Evolutionary conservation across 106 monocot genomes (phyloP).

Genomic region (Ottelia alismoides): DNA sequence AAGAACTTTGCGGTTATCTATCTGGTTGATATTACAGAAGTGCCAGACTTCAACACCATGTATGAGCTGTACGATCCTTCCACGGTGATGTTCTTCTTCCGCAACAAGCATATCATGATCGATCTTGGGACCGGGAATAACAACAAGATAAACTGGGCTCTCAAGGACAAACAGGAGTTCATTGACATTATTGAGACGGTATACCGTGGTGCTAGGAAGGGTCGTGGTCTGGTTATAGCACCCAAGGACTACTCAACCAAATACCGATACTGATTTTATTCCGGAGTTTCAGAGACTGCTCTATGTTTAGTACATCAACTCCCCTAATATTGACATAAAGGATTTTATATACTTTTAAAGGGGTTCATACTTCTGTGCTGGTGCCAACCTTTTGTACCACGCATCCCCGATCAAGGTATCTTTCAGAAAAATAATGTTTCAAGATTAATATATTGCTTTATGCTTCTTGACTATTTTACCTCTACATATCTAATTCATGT

Average conservation of each 20-base stretch:
- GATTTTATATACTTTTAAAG: no score
- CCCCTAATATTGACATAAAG: no score
- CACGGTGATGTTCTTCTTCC: conserved; percentile 82
- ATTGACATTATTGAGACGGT: conserved; percentile 76
- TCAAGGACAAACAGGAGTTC: conserved; percentile 82
- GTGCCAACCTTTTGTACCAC: no score
- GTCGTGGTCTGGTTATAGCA: conserved; percentile 72
- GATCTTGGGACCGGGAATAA: conserved; percentile 85
- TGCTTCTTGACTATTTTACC: no score
- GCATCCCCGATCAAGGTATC: no score
- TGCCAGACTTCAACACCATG: conserved; percentile 79
- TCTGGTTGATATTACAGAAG: conserved; percentile 55
- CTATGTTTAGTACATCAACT: no score
- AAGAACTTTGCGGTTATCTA: conserved; percentile 67
- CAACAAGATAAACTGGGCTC: conserved; percentile 87
- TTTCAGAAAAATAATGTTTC: no score
- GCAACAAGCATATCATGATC: conserved; percentile 88
- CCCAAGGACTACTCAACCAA: conserved; percentile 85
- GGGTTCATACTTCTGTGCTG: no score
- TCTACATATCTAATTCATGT: no score
- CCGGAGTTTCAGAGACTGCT: no score
- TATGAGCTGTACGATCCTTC: conserved; percentile 65
- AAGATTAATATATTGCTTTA: no score
- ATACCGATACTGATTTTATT: conserved; percentile 81
- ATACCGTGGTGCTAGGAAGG: conserved; percentile 67